These are phyloP conservation scores for Neolentinus lepideus DNA, from an alignment of 1,284 basidiomycete species.

Conservation along the genomic window DNA sequence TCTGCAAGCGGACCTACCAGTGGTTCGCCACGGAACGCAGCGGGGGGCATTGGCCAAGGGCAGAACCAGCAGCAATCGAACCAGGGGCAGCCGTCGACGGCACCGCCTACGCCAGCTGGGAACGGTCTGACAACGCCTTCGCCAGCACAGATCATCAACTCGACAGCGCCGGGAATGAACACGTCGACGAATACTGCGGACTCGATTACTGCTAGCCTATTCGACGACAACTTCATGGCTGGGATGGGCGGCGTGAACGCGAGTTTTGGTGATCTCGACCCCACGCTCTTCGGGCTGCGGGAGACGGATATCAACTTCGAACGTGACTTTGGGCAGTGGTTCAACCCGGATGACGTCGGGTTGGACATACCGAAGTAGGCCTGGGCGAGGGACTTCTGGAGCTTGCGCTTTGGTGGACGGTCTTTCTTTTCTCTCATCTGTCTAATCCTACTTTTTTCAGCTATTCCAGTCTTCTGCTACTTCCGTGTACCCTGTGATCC, in stretches of 20 bases:
- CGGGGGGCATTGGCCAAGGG: slow-evolving; percentile 17
- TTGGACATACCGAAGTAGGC: not conserved
- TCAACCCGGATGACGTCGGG: slow-evolving; percentile 39
- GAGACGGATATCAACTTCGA: slow-evolving; percentile 53
- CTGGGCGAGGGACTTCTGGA: not conserved
- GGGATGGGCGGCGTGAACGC: slow-evolving; percentile 1
- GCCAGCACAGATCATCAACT: slow-evolving; percentile 33
- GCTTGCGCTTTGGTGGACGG: not conserved
- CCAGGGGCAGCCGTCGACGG: slow-evolving; percentile 24
- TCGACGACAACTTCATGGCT: slow-evolving; percentile 28
- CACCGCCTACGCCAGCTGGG: slow-evolving; percentile 42
- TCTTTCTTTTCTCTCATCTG: not conserved
- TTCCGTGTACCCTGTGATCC: not conserved
- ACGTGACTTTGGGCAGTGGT: slow-evolving; percentile 64
- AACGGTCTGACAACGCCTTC: slow-evolving; percentile 34
- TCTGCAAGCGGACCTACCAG: slow-evolving; percentile 23
- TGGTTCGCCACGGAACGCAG: slow-evolving; percentile 40
- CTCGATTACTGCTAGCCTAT: slow-evolving; percentile 19
- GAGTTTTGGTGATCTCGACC: slow-evolving; percentile 38
- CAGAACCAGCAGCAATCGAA: slow-evolving; percentile 7
- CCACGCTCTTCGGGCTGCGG: slow-evolving; percentile 27
- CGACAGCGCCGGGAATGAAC: slow-evolving; percentile 10
- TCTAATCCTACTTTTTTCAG: not conserved
- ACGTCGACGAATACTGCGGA: slow-evolving; percentile 14
- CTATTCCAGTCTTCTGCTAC: not conserved